phyloP scores from a whole-genome alignment of 2,329 filamentous ascomycete genomes.

The Ceratocystis diversiconidia region DNA sequence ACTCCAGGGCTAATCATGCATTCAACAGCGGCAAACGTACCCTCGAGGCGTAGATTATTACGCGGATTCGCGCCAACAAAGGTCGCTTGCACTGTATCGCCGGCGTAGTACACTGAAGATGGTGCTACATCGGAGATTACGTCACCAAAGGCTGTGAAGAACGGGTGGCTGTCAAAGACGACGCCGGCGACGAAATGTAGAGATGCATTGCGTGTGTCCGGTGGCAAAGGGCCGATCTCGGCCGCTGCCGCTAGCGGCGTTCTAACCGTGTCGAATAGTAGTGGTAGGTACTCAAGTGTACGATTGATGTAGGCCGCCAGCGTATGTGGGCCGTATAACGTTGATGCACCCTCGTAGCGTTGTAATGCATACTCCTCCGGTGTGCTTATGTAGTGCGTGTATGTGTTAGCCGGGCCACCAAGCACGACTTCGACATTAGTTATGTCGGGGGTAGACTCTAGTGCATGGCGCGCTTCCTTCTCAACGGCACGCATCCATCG shows the following conservation, averaged over 20 bases:
- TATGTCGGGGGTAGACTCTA: constrained; percentile 48
- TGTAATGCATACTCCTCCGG: constrained; percentile 57
- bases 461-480: constrained; percentile 20
- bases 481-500: constrained; percentile 65
- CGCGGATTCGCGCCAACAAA: constrained; percentile 84
- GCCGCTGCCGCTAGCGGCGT: constrained; percentile 25
- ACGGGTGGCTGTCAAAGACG: constrained; percentile 52
- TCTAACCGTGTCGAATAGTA: constrained; percentile 24
- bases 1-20: constrained; percentile 28
- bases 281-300: constrained; percentile 45
- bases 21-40: constrained; percentile 67
- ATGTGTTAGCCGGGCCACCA: constrained; percentile 55
- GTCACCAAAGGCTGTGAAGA: constrained; percentile 57
- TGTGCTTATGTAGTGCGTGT: constrained; percentile 53
- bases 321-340: constrained; percentile 70
- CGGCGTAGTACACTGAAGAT: constrained; percentile 37
- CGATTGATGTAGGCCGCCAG: constrained; percentile 79
- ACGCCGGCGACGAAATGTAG: constrained; percentile 71
- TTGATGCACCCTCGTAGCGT: constrained; percentile 89
- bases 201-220: constrained; percentile 62
- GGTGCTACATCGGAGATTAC: constrained; percentile 41
- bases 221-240: constrained; percentile 47
- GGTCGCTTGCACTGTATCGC: constrained; percentile 47
- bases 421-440: constrained; percentile 14
- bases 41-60: constrained; percentile 68